A percentile compares a stretch with the other conserved stretches of the same genome.
Conservation (phyloP, 768 basidiomycete species). For the Boletales sp. region DNA sequence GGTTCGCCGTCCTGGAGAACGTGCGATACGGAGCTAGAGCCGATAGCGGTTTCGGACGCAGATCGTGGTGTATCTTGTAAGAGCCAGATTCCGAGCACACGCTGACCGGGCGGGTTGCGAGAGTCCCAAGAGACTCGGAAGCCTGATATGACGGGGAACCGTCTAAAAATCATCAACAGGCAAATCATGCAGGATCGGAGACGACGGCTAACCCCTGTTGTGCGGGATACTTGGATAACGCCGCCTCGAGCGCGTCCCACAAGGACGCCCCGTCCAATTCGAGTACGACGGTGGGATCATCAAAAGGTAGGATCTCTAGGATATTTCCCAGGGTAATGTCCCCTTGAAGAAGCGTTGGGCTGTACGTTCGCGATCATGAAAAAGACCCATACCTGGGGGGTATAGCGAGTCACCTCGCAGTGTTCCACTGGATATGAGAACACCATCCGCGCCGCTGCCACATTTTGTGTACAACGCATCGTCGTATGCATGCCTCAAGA, state of each 20-base stretch:
- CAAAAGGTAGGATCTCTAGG: constrained; percentile 84
- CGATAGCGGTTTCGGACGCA: constrained; percentile 16
- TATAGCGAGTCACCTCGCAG: constrained; percentile 83
- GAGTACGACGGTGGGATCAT: constrained; percentile 78
- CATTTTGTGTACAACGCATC: constrained; percentile 58
- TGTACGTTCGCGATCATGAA: neutral
- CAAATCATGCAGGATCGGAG: too few species aligned
- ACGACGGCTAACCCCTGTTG: constrained; percentile 71
- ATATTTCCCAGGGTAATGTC: constrained; percentile 81
- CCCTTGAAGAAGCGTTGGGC: constrained; percentile 38
- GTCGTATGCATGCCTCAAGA: constrained; percentile 79
- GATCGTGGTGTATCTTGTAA: constrained; percentile 32
- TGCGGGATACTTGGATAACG: constrained; percentile 75
- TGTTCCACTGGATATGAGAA: constrained; percentile 79
- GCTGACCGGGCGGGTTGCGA: constrained; percentile 59
- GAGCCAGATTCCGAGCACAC: constrained; percentile 72
- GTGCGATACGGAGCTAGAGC: constrained; percentile 26
- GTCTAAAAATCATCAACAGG: constrained; percentile 41
- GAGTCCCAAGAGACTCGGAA: constrained; percentile 88
- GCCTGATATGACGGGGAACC: constrained; percentile 89
- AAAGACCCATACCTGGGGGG: constrained; percentile 57
- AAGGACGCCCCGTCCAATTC: constrained; percentile 76
- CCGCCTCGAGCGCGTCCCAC: constrained; percentile 76
- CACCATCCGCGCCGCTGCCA: constrained; percentile 69
- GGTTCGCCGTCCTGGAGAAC: constrained; percentile 44